phyloP scores from a whole-genome alignment of 352 stramenopile genomes.

The Pythium monospermum region DNA sequence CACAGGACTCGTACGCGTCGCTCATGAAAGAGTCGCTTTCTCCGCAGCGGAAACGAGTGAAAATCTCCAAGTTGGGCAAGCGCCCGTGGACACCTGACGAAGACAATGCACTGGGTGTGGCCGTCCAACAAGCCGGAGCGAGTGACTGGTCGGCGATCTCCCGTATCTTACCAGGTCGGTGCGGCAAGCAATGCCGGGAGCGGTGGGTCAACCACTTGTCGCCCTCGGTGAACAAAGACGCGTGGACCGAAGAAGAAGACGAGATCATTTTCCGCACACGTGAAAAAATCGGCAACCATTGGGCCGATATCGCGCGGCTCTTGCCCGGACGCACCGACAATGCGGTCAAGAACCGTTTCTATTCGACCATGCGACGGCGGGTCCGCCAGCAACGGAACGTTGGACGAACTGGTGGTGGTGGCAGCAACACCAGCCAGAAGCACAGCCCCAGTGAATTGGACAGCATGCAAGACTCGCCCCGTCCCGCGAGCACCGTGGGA shows the following conservation, averaged over 20 bases:
- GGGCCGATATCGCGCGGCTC: constrained; percentile 95
- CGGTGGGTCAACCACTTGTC: constrained; percentile 97
- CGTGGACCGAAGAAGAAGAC: constrained; percentile 93
- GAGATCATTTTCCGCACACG: constrained; percentile 74
- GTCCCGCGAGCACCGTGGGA: constrained; percentile 5
- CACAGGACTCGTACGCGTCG: constrained; percentile 27
- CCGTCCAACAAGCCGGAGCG: constrained; percentile 47
- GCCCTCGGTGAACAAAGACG: constrained; percentile 92
- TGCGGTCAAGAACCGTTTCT: constrained; percentile 95
- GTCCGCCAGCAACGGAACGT: constrained; percentile 48
- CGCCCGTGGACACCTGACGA: constrained; percentile 58
- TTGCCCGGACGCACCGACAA: constrained; percentile 95
- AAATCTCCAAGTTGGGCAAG: constrained; percentile 62
- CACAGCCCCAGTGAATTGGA: not conserved
- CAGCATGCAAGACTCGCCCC: constrained; percentile 7
- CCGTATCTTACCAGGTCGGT: constrained; percentile 86
- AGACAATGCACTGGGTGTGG: constrained; percentile 47
- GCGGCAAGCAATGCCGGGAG: constrained; percentile 96
- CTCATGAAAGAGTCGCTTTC: constrained; percentile 46
- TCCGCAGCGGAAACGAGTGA: constrained; percentile 55
- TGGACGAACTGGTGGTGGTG: not conserved
- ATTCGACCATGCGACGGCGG: constrained; percentile 72
- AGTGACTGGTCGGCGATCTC: constrained; percentile 94
- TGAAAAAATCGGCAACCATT: constrained; percentile 92
- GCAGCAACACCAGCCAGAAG: not conserved